Base-by-base conservation (phyloP, 176 grass and related monocot genomes). In the Lolium multiflorum region DNA sequence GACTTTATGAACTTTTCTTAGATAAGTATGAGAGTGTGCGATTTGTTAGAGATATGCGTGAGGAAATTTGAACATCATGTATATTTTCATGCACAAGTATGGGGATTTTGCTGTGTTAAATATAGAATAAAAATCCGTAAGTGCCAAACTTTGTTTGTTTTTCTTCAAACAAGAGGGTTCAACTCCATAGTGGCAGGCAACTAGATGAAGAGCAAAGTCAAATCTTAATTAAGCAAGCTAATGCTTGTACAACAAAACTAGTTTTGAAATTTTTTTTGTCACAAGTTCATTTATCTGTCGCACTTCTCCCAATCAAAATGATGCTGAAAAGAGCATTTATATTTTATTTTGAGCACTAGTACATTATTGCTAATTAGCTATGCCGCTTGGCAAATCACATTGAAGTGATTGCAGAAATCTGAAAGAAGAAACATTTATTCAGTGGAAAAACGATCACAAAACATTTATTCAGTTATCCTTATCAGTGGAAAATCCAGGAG, bases 381-480 rank as follows among this genome's bases (percentile, higher is more conserved):
- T 24, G 26, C 11, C 70, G 10, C 85, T 49, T 89, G 20, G 25
- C 13, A 41, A 70, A 16, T 77, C 9, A 54, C 71, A 46, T 47
- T 54, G 21, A 81, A 76, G 18, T 81, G 46, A 70, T 39, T 72
- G 47, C 9, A 55, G 17, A 78, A 62, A 51, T 54, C 12, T 73
- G 16, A 25, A 57, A 15, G 24, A 51, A 76, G 9, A 26, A 20
- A 28, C 58, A 81, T 68, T 41, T 35, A 68, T 58, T 57, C 14
- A 24, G 38, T 28, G 28, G 28, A 28, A 28, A 28, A 28, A 76
- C 16, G 5, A 8, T 25, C 71, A 50, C 46, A 3, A 20, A 20
- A 31, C 58, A 81, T 68, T 54, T 35, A 68, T 58, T 58, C 9
- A 17, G 38, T 14, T 60, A 35, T 47, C 57, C 22, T 12, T 52